A percentile compares a stretch with the other conserved stretches of the same genome.
phyloP scores from a whole-genome alignment of 805 yeast genomes.

The Dipodascopsis tothii region DNA sequence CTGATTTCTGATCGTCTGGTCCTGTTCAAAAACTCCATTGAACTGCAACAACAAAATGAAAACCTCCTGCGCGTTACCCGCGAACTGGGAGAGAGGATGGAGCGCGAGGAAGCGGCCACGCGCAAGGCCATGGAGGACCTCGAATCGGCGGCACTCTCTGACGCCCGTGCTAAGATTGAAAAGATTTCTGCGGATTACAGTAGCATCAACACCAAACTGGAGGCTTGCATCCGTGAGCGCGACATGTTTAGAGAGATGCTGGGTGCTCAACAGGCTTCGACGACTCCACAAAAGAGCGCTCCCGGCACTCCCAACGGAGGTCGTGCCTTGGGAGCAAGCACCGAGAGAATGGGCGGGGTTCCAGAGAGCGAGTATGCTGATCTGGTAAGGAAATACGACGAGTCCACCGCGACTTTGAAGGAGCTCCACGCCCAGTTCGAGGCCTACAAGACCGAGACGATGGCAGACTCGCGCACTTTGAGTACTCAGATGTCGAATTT shows the following conservation, averaged over 20 bases:
- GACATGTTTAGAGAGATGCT: constrained; percentile 49
- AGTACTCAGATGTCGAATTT: constrained; percentile 40
- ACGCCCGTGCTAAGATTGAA: constrained; percentile 32
- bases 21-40: constrained; percentile 57
- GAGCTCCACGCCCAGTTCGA: constrained; percentile 34
- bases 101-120: constrained; percentile 44
- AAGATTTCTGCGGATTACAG: constrained; percentile 33
- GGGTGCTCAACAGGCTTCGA: constrained; percentile 3
- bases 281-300: no score
- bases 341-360: background rate
- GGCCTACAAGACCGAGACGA: constrained; percentile 36
- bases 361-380: background rate
- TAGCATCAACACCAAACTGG: constrained; percentile 44
- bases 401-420: constrained; percentile 16
- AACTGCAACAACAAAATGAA: constrained; percentile 66
- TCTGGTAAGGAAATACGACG: background rate
- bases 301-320: background rate
- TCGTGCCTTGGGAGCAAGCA: no score
- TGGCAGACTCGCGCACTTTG: constrained; percentile 41
- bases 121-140: constrained; percentile 23
- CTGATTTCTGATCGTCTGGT: constrained; percentile 69
- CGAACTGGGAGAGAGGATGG: constrained; percentile 63
- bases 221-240: constrained; percentile 54
- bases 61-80: constrained; percentile 64
- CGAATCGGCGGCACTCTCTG: constrained; percentile 31